Evolutionary conservation across 805 yeast genomes (phyloP).

Genomic region (Cyberlindnera suaveolens): DNA sequence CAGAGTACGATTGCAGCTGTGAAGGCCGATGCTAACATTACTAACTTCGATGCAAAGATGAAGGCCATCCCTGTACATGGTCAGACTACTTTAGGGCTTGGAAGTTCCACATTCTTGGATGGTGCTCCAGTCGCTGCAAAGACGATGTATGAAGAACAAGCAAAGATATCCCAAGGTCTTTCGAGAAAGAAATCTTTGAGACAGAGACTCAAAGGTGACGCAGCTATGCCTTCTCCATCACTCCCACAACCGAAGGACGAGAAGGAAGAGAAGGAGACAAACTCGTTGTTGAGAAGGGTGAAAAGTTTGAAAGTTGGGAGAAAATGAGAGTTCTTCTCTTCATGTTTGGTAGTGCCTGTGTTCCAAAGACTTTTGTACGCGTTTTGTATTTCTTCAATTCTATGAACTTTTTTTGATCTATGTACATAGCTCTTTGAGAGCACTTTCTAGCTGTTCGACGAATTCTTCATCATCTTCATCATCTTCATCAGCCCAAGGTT

Average conservation of each 20-base stretch:
- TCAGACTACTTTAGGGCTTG: conserved; percentile 78
- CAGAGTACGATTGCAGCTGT: conserved; percentile 33
- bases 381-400: not conserved
- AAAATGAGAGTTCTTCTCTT: conserved; percentile 9
- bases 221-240: not conserved
- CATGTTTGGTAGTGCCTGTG: conserved; percentile 1
- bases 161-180: conserved; percentile 39
- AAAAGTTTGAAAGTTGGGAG: conserved; percentile 79
- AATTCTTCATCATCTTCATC: conserved; percentile 11
- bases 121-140: conserved; percentile 84
- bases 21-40: conserved; percentile 43
- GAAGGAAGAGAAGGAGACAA: conserved; percentile 27
- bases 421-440: conserved; percentile 3
- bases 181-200: conserved; percentile 81
- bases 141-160: conserved; percentile 34
- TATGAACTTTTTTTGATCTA: not conserved
- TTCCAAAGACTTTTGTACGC: not conserved
- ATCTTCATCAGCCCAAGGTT: not conserved
- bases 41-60: conserved; percentile 63
- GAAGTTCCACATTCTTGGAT: conserved; percentile 86
- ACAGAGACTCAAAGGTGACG: conserved; percentile 43
- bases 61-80: conserved; percentile 81
- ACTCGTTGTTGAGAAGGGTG: conserved; percentile 73
- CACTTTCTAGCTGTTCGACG: conserved; percentile 4
- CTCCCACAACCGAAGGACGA: too few species aligned